phyloP scores from a whole-genome alignment of 768 basidiomycete genomes.

The Lyophyllum shimeji region DNA sequence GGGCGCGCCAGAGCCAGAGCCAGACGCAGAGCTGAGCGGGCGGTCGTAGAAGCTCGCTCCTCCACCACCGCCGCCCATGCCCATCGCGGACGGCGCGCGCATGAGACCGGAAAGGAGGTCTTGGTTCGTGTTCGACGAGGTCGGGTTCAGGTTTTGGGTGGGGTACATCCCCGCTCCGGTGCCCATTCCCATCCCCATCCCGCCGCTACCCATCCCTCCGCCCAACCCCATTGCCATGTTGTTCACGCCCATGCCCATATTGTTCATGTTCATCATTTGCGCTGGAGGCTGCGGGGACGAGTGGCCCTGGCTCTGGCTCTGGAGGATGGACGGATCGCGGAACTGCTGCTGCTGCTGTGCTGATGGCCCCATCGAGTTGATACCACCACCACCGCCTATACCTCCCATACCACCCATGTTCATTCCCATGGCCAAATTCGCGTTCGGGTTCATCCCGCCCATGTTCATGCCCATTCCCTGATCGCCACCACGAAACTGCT shows the following conservation, averaged over 20 bases:
- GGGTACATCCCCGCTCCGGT: constrained; percentile 14
- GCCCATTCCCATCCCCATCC: not conserved
- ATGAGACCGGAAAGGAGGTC: no score
- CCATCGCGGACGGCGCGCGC: constrained; percentile 4
- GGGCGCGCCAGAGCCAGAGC: constrained; percentile 1
- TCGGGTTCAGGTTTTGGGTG: constrained; percentile 7
- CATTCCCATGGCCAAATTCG: constrained; percentile 15
- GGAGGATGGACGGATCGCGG: constrained; percentile 6
- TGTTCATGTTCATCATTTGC: constrained; percentile 7
- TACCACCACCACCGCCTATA: constrained; percentile 6
- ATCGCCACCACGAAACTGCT: constrained; percentile 2
- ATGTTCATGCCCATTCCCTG: constrained; percentile 19
- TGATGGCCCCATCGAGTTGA: not conserved
- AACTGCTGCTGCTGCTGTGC: constrained; percentile 5
- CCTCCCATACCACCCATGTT: constrained; percentile 20
- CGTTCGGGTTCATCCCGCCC: constrained; percentile 19
- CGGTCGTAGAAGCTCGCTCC: constrained; percentile 10
- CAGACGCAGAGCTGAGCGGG: constrained; percentile 8
- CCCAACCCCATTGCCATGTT: no score
- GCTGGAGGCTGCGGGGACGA: constrained; percentile 3
- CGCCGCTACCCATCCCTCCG: not conserved
- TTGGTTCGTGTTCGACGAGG: no score
- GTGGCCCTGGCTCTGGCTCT: not conserved
- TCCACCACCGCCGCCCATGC: no score
- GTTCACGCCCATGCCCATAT: not conserved